Evolutionary conservation across 2,329 filamentous ascomycete genomes (phyloP).

Genomic region (Neofusicoccum kwambonambiense): DNA sequence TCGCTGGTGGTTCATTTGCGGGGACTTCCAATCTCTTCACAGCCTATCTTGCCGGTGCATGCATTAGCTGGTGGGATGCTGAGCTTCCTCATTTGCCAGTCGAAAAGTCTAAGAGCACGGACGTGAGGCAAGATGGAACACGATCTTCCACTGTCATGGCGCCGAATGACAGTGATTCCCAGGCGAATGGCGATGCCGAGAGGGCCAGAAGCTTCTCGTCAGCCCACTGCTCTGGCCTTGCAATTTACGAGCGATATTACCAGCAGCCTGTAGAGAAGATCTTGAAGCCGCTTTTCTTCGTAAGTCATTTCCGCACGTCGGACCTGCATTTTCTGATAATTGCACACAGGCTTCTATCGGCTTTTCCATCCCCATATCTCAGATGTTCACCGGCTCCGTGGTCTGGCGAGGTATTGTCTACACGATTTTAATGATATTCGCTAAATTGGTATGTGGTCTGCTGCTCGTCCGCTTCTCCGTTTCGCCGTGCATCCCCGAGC

Average conservation of each 20-base stretch:
- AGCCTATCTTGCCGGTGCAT: constrained; percentile 59
- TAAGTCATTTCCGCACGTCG: constrained; percentile 16
- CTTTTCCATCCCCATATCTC: constrained; percentile 72
- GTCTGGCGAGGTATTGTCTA: constrained; percentile 76
- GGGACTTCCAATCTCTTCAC: constrained; percentile 64
- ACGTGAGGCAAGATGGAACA: not conserved
- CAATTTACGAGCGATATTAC: constrained; percentile 50
- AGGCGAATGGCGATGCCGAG: not conserved
- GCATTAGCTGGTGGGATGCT: constrained; percentile 60
- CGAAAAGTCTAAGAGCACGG: not conserved
- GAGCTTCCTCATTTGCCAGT: constrained; percentile 31
- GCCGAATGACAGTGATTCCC: not conserved
- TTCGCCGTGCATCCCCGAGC: not conserved
- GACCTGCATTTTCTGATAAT: constrained; percentile 19
- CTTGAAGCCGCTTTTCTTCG: constrained; percentile 73
- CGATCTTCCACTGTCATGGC: not conserved
- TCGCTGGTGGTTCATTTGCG: constrained; percentile 56
- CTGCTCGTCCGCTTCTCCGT: constrained; percentile 40
- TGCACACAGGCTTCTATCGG: constrained; percentile 56
- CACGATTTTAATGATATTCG: constrained; percentile 65
- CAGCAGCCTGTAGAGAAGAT: constrained; percentile 49
- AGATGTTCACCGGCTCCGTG: constrained; percentile 63
- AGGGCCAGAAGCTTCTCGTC: not conserved
- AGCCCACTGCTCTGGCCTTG: constrained; percentile 23
- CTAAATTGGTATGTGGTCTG: constrained; percentile 42